Conservation (phyloP, 2,329 filamentous ascomycete genomes). For the Didymella pomorum region DNA sequence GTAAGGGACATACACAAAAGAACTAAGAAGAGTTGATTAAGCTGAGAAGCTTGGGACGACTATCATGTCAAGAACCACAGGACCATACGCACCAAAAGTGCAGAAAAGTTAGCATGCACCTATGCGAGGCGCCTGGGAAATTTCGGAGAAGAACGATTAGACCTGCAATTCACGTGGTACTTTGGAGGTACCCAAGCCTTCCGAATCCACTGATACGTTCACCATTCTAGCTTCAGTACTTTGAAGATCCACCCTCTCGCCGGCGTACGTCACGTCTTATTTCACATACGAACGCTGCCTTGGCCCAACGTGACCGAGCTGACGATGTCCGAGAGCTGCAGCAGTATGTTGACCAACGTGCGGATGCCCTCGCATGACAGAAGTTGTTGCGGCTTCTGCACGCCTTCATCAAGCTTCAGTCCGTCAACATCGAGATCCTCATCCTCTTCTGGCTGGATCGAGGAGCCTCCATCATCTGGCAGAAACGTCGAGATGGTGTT, state of each 20-base stretch:
- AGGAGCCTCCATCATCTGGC: conserved; percentile 37
- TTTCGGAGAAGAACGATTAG: not conserved
- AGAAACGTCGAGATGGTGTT: conserved; percentile 37
- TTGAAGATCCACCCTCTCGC: not conserved
- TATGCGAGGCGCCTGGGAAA: not conserved
- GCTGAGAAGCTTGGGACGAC: too few species aligned
- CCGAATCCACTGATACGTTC: not conserved
- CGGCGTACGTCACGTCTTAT: not conserved
- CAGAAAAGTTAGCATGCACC: not conserved
- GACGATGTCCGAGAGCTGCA: conserved; percentile 40
- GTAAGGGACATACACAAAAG: conserved; percentile 14
- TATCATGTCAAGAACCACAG: too few species aligned
- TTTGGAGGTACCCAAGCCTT: not conserved
- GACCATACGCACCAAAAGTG: not conserved
- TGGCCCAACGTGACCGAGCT: conserved; percentile 17
- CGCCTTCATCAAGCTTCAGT: conserved; percentile 10
- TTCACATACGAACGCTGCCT: not conserved
- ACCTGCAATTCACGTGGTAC: not conserved
- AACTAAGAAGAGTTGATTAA: not conserved
- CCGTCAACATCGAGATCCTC: conserved; percentile 17
- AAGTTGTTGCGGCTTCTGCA: conserved; percentile 1
- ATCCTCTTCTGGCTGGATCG: conserved; percentile 7
- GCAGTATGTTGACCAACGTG: conserved; percentile 33
- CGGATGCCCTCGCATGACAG: conserved; percentile 32
- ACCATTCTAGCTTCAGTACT: not conserved